Percentiles rank a stretch among this genome's conserved stretches.
phyloP scores from a whole-genome alignment of 345 rosid genomes.

The Hypericum androsaemum region DNA sequence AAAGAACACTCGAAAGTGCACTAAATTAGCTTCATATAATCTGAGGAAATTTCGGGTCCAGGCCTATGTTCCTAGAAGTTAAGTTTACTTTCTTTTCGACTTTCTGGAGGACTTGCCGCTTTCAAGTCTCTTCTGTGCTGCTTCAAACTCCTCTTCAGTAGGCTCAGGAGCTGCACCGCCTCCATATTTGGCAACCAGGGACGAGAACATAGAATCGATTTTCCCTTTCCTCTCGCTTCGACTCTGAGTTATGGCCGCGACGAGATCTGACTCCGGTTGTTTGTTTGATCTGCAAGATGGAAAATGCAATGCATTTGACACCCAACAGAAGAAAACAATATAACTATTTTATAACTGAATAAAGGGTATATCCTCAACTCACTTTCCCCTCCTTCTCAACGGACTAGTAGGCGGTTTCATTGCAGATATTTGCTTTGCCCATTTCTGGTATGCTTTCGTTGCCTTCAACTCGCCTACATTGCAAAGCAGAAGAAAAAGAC shows the following conservation, averaged over 20 bases:
- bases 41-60: too few relatives aligned
- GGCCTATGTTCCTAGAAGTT: too few relatives aligned
- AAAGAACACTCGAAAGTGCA: too few relatives aligned
- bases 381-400: constrained; percentile 43
- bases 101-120: constrained; percentile 37
- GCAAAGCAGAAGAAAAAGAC: background rate
- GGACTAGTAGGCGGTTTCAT: constrained; percentile 67
- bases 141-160: constrained; percentile 87
- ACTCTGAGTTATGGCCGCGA: constrained; percentile 54
- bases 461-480: constrained; percentile 55
- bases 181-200: constrained; percentile 64
- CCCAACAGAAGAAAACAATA: background rate
- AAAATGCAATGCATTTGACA: background rate
- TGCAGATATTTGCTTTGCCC: constrained; percentile 61
- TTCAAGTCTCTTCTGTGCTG: constrained; percentile 60
- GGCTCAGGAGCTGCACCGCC: constrained; percentile 46
- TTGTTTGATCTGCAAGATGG: constrained; percentile 35
- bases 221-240: constrained; percentile 49
- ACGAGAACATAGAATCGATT: constrained; percentile 79
- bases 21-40: too few relatives aligned
- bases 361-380: constrained; percentile 14
- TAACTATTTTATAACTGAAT: background rate
- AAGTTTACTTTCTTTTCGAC: constrained; percentile 29
- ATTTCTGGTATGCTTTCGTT: constrained; percentile 71
- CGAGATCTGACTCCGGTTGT: constrained; percentile 45